Conservation (phyloP, 345 rosid species). For the Corchorus capsularis region DNA sequence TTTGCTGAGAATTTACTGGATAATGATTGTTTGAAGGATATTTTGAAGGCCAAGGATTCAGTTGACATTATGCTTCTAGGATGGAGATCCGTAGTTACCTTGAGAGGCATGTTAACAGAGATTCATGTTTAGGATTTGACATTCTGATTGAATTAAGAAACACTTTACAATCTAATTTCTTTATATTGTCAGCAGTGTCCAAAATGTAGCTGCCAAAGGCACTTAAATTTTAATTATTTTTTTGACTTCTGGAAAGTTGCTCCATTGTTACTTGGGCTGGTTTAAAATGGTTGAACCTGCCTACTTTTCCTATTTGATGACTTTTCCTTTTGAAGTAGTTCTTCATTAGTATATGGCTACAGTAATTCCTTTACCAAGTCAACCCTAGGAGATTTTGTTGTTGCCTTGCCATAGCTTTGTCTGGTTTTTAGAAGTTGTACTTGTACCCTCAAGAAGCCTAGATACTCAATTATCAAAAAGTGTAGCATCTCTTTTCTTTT, state of each 20-base stretch:
- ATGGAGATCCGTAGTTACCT: neutral
- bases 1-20: neutral
- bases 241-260: neutral
- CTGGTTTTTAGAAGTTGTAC: no score
- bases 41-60: neutral
- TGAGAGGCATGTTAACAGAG: neutral
- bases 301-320: neutral
- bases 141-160: neutral
- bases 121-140: neutral
- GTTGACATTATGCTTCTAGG: neutral
- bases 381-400: neutral
- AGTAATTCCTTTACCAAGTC: neutral
- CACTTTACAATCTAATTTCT: neutral
- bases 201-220: neutral
- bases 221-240: neutral
- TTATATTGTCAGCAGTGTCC: neutral
- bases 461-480: neutral
- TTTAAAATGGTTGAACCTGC: neutral
- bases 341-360: neutral
- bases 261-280: neutral
- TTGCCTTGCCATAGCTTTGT: slow-evolving; percentile 6
- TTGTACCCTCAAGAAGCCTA: neutral
- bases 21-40: slow-evolving; percentile 3
- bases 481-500: neutral
- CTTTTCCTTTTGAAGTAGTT: neutral